phyloP scores from a whole-genome alignment of 768 basidiomycete genomes.

The Basidioascus undulatus region DNA sequence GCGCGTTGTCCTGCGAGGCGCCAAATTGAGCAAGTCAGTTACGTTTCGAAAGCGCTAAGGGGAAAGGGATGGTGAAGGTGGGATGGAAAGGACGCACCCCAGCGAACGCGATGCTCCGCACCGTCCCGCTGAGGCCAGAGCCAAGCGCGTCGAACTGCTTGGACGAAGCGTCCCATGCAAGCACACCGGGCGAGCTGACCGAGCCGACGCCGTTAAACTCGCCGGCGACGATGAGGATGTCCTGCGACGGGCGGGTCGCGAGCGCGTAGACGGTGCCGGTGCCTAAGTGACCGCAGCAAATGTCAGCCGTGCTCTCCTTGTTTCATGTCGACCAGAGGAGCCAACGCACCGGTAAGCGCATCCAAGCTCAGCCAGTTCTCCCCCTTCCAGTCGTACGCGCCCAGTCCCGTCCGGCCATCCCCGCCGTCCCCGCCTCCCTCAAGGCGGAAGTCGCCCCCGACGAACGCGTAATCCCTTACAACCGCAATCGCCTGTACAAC shows the following conservation, averaged over 20 bases:
- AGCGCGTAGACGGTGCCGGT: slow-evolving; percentile 25
- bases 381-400: no score
- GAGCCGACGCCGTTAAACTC: slow-evolving; percentile 59
- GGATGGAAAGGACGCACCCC: slow-evolving; percentile 48
- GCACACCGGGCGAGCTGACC: slow-evolving; percentile 46
- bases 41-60: slow-evolving; percentile 1
- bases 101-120: slow-evolving; percentile 51
- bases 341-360: no score
- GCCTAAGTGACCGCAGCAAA: not conserved
- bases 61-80: no score
- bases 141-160: slow-evolving; percentile 64
- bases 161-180: slow-evolving; percentile 43
- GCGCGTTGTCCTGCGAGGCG: slow-evolving; percentile 30
- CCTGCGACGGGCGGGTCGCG: slow-evolving; percentile 32
- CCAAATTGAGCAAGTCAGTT: slow-evolving; percentile 5
- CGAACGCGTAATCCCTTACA: slow-evolving; percentile 38
- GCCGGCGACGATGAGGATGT: slow-evolving; percentile 60
- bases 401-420: no score
- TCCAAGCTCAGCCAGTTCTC: no score
- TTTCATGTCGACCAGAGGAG: not conserved
- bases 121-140: slow-evolving; percentile 53
- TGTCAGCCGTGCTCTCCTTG: not conserved
- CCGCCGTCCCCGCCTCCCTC: slow-evolving; percentile 25
- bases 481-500: slow-evolving; percentile 55
- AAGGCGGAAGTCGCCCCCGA: slow-evolving; percentile 64